Evolutionary conservation across 768 basidiomycete species (phyloP), one percentile per base, ranked within the genome.

Genomic region (Kwoniella sp.): DNA sequence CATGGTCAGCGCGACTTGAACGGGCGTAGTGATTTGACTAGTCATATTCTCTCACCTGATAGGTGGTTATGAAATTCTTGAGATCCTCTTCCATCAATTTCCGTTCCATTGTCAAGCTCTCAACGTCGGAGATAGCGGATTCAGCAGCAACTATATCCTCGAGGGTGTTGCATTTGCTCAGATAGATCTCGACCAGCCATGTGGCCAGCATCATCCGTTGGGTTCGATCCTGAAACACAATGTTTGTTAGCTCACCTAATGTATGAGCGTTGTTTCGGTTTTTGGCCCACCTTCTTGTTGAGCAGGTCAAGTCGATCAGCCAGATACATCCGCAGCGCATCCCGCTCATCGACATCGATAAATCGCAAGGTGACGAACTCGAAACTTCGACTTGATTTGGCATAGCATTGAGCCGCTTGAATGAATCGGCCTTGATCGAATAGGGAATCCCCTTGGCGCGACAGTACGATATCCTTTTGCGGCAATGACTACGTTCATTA

Each of bases 161-260:
- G 56, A 98, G 83, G 67, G 95, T 92, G 74, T 96, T 95, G 79
- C 91, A 93, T 83, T 96, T 98, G 81, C 90, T 90, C 17, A 99
- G 86, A 77, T 93, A 97, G 69, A 98, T 92, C 80, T 99, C 96
- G 30, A 96, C 89, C 13, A 99, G 87, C 96, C 96, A 99, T 0
- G 93, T 97, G 20, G 96, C 94, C 22, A 99, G 83, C 88, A 98
- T 93, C 89, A 93, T 93, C 45, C 96, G 86, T 79, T 97, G 94
- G 0, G 92, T 93, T 41, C 90, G 71, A 73, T 96, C 93, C 94
- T 97, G 51, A 28, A 4, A 47, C n/a, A 9, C 37, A 41, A 22
- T 26, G 29, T 41, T 58, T 53, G 15, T n/a, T n/a, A n/a, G n/a
- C n/a, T n/a, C n/a, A n/a, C n/a, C n/a, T n/a, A n/a, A 31, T 38